phyloP scores from a whole-genome alignment of 495 filamentous ascomycete species.

The Neurospora discreta region DNA sequence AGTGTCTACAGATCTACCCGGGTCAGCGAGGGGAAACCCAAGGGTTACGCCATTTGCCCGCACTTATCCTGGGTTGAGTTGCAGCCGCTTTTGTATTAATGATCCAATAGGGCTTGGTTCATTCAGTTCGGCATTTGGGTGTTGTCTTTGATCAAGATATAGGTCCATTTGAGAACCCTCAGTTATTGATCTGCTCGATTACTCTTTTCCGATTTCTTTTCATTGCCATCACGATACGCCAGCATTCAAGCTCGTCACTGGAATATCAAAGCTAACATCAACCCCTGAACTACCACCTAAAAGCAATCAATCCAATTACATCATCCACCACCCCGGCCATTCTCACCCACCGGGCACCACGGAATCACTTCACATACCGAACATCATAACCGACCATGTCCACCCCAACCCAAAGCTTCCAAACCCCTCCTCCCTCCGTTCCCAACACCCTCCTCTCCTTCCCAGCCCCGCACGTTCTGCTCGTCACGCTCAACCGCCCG shows the following conservation, averaged over 20 bases:
- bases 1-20: not conserved
- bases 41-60: not conserved
- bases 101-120: not conserved
- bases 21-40: not conserved
- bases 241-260: not conserved
- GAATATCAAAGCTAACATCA: not conserved
- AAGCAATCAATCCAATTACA: not conserved
- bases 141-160: not conserved
- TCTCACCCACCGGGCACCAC: not conserved
- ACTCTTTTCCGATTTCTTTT: not conserved
- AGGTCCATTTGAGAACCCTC: not conserved
- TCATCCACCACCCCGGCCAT: not conserved
- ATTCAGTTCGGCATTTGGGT: not conserved
- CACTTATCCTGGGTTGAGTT: not conserved
- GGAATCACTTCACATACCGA: not conserved
- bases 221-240: not conserved
- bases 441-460: slow-evolving; percentile 39
- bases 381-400: not conserved
- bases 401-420: slow-evolving; percentile 12
- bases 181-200: not conserved
- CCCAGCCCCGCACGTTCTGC: slow-evolving; percentile 44
- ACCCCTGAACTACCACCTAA: not conserved
- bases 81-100: not conserved
- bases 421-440: slow-evolving; percentile 22
- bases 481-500: slow-evolving; percentile 53